These are phyloP conservation scores for Acanthamoeba quina DNA, from an alignment of 208 protist genomes.

Conservation along the genomic window DNA sequence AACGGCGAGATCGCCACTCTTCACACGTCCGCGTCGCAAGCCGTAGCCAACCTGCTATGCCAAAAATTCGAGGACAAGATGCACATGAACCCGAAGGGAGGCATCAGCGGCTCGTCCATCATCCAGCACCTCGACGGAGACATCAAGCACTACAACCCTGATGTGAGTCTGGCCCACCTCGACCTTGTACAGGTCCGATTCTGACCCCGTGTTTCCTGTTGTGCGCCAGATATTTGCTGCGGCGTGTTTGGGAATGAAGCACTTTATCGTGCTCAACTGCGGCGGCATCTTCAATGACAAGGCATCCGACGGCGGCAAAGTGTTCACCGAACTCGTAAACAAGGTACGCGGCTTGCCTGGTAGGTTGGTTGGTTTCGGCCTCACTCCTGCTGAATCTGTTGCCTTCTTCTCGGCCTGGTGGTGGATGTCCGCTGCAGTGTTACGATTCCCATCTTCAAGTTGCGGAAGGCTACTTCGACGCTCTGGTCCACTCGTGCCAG, in stretches of 20 bases:
- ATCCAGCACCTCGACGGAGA: slow-evolving; percentile 39
- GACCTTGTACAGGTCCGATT: not conserved
- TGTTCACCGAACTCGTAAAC: slow-evolving; percentile 64
- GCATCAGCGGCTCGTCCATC: slow-evolving; percentile 37
- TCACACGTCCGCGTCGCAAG: slow-evolving; percentile 18
- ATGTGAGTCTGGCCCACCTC: not conserved
- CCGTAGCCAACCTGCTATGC: slow-evolving; percentile 33
- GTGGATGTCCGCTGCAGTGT: not conserved
- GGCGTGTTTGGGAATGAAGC: slow-evolving; percentile 36
- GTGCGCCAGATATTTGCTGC: not conserved
- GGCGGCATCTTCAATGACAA: slow-evolving; percentile 60
- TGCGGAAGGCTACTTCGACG: slow-evolving; percentile 51
- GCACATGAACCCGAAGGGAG: slow-evolving; percentile 56
- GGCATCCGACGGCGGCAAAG: slow-evolving; percentile 8
- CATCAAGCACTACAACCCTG: slow-evolving; percentile 51
- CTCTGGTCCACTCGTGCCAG: slow-evolving; percentile 41
- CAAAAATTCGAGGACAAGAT: slow-evolving; percentile 69
- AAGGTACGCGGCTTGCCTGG: not conserved
- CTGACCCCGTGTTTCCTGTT: not conserved
- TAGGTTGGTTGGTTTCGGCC: no score
- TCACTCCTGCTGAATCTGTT: no score
- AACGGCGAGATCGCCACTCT: slow-evolving; percentile 40
- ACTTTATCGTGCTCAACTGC: slow-evolving; percentile 71
- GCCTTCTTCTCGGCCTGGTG: not conserved
- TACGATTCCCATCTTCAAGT: slow-evolving; percentile 66